Conservation (phyloP, 2,329 filamentous ascomycete species). For the Domatiomyces catenatus region DNA sequence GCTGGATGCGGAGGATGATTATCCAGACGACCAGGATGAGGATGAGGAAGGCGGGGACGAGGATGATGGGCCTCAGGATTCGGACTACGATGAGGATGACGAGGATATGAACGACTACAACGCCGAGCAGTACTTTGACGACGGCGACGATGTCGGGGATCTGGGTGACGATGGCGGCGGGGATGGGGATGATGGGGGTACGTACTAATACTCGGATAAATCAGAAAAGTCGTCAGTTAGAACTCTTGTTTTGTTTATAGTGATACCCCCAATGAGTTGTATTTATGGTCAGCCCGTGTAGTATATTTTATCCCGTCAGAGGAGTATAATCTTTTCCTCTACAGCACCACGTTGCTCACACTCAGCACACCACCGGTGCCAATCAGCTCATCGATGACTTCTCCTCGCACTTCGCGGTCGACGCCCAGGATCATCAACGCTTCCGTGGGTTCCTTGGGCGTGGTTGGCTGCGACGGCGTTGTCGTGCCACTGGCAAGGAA, state of each 20-base stretch:
- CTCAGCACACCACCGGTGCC: constrained; percentile 37
- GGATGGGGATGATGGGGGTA: constrained; percentile 31
- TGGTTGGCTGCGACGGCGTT: constrained; percentile 19
- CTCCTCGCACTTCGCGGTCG: constrained; percentile 46
- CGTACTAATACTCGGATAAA: no score
- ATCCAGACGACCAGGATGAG: constrained; percentile 25
- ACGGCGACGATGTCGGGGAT: constrained; percentile 36
- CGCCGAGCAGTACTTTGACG: constrained; percentile 49
- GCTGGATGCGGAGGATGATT: constrained; percentile 21
- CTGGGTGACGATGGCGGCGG: constrained; percentile 41
- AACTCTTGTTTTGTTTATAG: no score
- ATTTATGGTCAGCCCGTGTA: no score
- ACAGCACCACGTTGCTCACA: constrained; percentile 37
- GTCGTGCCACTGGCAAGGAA: constrained; percentile 29
- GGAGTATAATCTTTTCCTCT: neutral
- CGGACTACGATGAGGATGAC: constrained; percentile 46
- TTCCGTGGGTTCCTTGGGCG: constrained; percentile 30
- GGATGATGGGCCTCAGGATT: constrained; percentile 40
- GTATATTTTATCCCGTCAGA: no score
- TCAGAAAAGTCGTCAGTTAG: no score
- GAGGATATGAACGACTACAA: constrained; percentile 48
- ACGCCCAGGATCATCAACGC: constrained; percentile 72
- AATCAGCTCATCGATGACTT: constrained; percentile 36
- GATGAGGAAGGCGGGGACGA: constrained; percentile 33
- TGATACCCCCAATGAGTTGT: no score